phyloP scores from a whole-genome alignment of 345 rosid species.

The Gynandropsis gynandra region DNA sequence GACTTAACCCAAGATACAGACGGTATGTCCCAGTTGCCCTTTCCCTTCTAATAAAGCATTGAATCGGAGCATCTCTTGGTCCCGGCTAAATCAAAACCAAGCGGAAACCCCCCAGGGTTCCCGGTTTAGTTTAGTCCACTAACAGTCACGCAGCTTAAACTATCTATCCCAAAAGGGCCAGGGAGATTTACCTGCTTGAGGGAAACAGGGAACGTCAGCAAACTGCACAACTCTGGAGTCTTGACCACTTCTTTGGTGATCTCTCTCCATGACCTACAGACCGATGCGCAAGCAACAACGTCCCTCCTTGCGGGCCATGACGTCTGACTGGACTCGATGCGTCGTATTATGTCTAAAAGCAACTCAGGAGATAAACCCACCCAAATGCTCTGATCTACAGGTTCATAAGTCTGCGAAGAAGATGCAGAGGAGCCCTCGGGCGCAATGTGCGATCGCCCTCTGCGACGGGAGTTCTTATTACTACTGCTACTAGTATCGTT shows the following conservation, averaged over 20 bases:
- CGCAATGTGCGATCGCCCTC: slow-evolving; percentile 58
- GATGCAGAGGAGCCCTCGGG: slow-evolving; percentile 43
- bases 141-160: background rate
- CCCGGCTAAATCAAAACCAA: slow-evolving; percentile 54
- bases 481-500: background rate
- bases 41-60: slow-evolving; percentile 83
- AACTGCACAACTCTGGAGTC: slow-evolving; percentile 61
- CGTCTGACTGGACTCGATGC: slow-evolving; percentile 47
- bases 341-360: slow-evolving; percentile 55
- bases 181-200: slow-evolving; percentile 61
- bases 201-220: slow-evolving; percentile 76
- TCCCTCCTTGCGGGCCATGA: slow-evolving; percentile 80
- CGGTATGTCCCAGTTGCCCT: slow-evolving; percentile 56
- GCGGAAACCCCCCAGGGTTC: background rate
- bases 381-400: slow-evolving; percentile 47
- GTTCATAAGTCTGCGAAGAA: slow-evolving; percentile 9
- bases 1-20: slow-evolving; percentile 73
- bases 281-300: slow-evolving; percentile 78
- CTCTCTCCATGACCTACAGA: slow-evolving; percentile 81
- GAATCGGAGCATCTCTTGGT: slow-evolving; percentile 71
- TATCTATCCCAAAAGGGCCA: background rate
- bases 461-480: slow-evolving; percentile 22
- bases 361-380: slow-evolving; percentile 83
- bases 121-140: background rate
- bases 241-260: slow-evolving; percentile 53